These are phyloP conservation scores for Alnus glutinosa DNA, from an alignment of 306 rosid genomes.

Conservation along the genomic window DNA sequence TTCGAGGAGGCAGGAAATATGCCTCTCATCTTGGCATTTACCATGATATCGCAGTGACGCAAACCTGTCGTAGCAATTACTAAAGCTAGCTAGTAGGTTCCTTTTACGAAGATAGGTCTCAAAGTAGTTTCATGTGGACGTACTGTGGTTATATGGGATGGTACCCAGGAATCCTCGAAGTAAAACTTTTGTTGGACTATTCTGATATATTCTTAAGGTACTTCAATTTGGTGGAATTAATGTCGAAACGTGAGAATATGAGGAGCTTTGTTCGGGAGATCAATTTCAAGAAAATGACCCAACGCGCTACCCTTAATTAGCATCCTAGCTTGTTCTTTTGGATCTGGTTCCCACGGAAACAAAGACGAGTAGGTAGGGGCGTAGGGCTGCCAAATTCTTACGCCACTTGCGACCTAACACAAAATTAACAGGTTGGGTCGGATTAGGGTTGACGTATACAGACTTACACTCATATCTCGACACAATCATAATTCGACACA, in stretches of 20 bases:
- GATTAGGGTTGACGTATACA: too few species aligned
- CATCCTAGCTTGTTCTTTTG: constrained; percentile 1
- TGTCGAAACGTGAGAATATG: constrained; percentile 9
- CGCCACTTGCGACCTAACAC: too few species aligned
- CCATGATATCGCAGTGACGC: background rate
- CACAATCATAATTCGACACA: too few species aligned
- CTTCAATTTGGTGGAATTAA: constrained; percentile 3
- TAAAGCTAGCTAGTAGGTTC: constrained; percentile 13
- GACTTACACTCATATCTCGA: too few species aligned
- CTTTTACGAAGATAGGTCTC: background rate
- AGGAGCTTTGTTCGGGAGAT: constrained; percentile 11
- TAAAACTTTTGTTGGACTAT: constrained; percentile 19
- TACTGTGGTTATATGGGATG: background rate
- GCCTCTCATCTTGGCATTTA: constrained; percentile 7
- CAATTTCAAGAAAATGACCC: constrained; percentile 23
- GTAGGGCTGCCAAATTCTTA: too few species aligned
- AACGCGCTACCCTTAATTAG: background rate
- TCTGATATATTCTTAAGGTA: constrained; percentile 31
- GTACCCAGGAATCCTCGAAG: background rate
- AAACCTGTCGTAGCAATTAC: background rate
- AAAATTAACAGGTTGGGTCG: too few species aligned
- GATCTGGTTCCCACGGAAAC: constrained; percentile 33
- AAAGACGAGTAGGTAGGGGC: constrained; percentile 15
- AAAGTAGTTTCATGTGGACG: background rate
- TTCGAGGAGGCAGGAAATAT: constrained; percentile 16